These are phyloP conservation scores for Parachaetomium inaequale DNA, from an alignment of 495 filamentous ascomycete genomes.

Conservation along the genomic window DNA sequence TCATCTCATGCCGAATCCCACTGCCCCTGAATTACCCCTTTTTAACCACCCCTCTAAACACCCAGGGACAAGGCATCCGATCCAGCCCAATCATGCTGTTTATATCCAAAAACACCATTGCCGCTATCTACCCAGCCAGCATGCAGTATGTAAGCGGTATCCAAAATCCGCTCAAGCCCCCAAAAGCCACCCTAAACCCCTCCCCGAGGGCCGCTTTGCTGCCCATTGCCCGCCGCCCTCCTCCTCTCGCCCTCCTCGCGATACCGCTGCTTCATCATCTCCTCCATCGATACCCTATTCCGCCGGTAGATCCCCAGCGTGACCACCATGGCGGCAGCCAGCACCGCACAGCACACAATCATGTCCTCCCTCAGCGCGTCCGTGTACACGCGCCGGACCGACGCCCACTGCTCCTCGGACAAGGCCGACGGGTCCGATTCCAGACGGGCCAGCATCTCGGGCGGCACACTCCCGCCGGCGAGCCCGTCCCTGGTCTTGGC, in stretches of 20 bases:
- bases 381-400: slow-evolving; percentile 33
- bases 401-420: slow-evolving; percentile 17
- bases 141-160: neutral
- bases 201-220: neutral
- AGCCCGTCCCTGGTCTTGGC: slow-evolving; percentile 24
- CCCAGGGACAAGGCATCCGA: neutral
- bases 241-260: slow-evolving; percentile 18
- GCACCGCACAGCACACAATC: slow-evolving; percentile 36
- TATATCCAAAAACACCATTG: neutral
- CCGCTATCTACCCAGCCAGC: neutral
- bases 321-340: slow-evolving; percentile 30
- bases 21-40: neutral
- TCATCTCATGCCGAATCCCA: neutral
- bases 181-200: neutral
- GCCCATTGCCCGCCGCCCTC: neutral
- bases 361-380: slow-evolving; percentile 40
- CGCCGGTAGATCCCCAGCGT: slow-evolving; percentile 32
- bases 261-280: slow-evolving; percentile 26
- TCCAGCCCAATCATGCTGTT: neutral
- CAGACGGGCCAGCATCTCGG: slow-evolving; percentile 26
- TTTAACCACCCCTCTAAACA: neutral
- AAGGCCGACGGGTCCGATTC: slow-evolving; percentile 11
- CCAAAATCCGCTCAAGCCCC: neutral
- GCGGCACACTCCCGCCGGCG: slow-evolving; percentile 18
- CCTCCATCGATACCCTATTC: slow-evolving; percentile 24